These are phyloP conservation scores for Fusarium sp. DNA, from an alignment of 2,329 filamentous ascomycete species.

Conservation along the genomic window DNA sequence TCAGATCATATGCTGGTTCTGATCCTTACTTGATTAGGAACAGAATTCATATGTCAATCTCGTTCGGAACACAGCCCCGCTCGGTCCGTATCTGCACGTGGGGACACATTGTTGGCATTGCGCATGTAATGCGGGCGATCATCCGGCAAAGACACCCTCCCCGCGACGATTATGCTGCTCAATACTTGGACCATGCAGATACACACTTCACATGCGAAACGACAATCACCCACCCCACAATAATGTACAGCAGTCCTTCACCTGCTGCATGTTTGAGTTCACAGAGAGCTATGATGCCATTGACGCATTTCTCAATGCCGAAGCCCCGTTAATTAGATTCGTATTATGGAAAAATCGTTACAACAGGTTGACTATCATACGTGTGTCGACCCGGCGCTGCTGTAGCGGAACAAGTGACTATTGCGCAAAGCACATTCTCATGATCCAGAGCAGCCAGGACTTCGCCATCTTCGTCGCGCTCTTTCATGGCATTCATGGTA, in stretches of 20 bases:
- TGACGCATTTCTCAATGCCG: rapidly evolving
- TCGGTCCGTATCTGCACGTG: neutral
- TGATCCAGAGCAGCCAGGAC: neutral
- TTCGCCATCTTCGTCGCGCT: neutral
- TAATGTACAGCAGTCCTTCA: neutral
- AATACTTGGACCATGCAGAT: neutral
- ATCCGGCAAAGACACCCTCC: too few relatives aligned
- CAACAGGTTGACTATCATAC: neutral
- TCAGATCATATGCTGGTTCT: neutral
- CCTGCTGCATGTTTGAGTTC: neutral
- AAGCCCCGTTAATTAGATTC: neutral
- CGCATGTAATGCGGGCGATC: neutral
- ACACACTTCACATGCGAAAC: too few relatives aligned
- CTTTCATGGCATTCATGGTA: neutral
- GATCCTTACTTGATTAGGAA: neutral
- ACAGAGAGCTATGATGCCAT: neutral
- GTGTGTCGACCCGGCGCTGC: rapidly evolving
- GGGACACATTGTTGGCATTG: neutral
- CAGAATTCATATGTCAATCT: neutral
- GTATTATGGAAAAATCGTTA: neutral
- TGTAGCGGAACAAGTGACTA: rapidly evolving
- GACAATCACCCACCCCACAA: too few relatives aligned
- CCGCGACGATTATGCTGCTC: neutral
- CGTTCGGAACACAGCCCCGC: neutral
- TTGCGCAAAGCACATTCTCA: neutral